Conservation (phyloP, 768 basidiomycete genomes). For the Boletellus emodensis region DNA sequence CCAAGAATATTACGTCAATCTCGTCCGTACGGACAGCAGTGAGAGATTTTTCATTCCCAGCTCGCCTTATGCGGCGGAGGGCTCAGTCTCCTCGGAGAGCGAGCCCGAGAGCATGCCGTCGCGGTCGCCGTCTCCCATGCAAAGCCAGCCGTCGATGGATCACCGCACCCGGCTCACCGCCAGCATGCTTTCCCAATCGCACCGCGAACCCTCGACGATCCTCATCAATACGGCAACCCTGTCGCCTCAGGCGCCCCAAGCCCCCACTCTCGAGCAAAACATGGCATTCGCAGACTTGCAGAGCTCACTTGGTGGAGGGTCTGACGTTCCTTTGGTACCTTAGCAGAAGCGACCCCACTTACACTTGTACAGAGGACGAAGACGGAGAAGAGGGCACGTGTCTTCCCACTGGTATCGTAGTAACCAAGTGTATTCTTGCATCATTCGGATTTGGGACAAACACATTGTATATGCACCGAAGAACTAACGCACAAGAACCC, state of each 20-base stretch:
- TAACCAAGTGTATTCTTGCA: conserved; percentile 10
- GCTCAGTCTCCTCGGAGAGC: conserved; percentile 44
- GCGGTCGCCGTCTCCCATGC: conserved; percentile 47
- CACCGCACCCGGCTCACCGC: conserved; percentile 24
- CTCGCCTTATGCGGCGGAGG: conserved; percentile 38
- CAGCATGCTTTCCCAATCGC: conserved; percentile 21
- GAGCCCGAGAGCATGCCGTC: conserved; percentile 52
- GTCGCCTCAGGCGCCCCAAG: conserved; percentile 43
- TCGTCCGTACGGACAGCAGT: conserved; percentile 78
- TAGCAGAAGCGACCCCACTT: neutral
- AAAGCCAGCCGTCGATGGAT: conserved; percentile 19
- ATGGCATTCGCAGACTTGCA: conserved; percentile 76
- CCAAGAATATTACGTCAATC: conserved; percentile 91
- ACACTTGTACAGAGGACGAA: conserved; percentile 1
- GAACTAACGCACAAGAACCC: conserved; percentile 13
- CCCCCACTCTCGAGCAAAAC: conserved; percentile 76
- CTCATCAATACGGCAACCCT: conserved; percentile 36
- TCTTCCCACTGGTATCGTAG: neutral
- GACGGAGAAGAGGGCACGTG: neutral
- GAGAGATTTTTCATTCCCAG: conserved; percentile 54
- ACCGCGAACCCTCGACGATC: conserved; percentile 35
- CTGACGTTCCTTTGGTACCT: conserved; percentile 25
- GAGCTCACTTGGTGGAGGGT: conserved; percentile 36
- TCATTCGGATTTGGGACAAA: conserved; percentile 13
- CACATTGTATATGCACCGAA: conserved; percentile 23